Conservation (phyloP, 2,329 filamentous ascomycete species). For the Talaromyces sp. region DNA sequence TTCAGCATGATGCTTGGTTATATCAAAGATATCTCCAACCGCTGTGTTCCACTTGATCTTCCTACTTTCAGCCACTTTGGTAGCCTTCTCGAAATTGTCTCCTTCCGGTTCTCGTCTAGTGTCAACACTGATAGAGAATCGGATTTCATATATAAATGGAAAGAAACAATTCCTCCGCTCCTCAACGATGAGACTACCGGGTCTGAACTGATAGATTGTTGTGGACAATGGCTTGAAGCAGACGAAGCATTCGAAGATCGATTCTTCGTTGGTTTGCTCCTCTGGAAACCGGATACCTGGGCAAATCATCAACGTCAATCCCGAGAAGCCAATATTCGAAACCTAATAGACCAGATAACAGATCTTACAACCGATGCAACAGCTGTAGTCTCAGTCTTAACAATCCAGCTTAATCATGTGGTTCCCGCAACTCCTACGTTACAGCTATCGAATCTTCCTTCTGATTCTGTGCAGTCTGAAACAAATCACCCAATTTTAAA, state of each 20-base stretch:
- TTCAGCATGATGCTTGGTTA: conserved; percentile 8
- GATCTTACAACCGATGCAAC: background rate
- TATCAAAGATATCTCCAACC: conserved; percentile 6
- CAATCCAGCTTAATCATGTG: conserved; percentile 5
- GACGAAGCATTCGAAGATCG: background rate
- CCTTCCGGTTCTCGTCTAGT: background rate
- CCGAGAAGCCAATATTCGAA: background rate
- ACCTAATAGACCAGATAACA: background rate
- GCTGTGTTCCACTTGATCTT: background rate
- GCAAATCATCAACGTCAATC: background rate
- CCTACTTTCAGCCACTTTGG: background rate
- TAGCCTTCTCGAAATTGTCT: background rate
- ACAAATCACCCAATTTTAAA: conserved; percentile 6
- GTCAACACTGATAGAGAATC: background rate
- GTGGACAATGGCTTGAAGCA: conserved; percentile 10
- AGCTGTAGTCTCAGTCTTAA: conserved; percentile 1
- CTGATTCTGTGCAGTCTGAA: conserved; percentile 1
- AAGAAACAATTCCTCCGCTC: background rate
- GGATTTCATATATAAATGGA: background rate
- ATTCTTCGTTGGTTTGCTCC: conserved; percentile 9
- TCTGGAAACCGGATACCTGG: background rate
- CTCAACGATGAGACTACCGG: background rate
- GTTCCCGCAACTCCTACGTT: background rate
- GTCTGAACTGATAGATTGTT: background rate
- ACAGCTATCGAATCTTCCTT: background rate